phyloP scores from a whole-genome alignment of 169 alveolate species.

The Besnoitia besnoiti region DNA sequence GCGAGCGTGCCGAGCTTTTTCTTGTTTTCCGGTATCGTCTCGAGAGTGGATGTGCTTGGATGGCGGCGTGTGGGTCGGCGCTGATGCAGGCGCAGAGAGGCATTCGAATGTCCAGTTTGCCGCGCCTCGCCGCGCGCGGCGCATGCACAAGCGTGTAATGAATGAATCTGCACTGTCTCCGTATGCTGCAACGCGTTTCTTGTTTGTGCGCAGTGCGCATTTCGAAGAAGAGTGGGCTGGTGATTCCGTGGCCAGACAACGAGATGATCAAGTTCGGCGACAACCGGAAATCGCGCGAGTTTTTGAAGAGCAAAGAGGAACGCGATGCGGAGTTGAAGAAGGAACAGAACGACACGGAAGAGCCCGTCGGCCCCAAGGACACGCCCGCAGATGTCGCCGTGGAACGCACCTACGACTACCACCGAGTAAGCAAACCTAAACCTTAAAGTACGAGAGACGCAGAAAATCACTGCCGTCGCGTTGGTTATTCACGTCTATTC shows the following conservation, averaged over 20 bases:
- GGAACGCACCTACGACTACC: conserved; percentile 54
- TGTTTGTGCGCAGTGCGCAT: conserved; percentile 34
- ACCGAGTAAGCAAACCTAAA: background rate
- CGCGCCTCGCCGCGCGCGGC: too few species aligned
- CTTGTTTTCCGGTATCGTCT: too few species aligned
- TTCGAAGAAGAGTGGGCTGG: conserved; percentile 36
- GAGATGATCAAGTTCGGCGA: background rate
- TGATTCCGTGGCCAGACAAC: conserved; percentile 43
- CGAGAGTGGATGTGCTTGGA: too few species aligned
- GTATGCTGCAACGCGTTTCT: background rate
- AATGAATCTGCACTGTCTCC: too few species aligned
- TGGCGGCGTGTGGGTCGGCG: too few species aligned
- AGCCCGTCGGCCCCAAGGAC: conserved; percentile 35
- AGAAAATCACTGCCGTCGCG: too few species aligned
- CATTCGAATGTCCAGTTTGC: too few species aligned
- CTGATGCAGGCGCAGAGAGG: too few species aligned
- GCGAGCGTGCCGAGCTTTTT: too few species aligned
- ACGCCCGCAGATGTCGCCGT: conserved; percentile 44
- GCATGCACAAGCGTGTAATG: too few species aligned
- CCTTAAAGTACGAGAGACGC: too few species aligned
- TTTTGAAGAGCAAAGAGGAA: conserved; percentile 26
- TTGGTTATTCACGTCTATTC: too few species aligned
- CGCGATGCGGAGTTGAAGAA: background rate
- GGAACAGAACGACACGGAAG: conserved; percentile 27
- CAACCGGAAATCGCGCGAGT: conserved; percentile 25